phyloP scores from a whole-genome alignment of 768 basidiomycete genomes.

The Mycena polygramma region DNA sequence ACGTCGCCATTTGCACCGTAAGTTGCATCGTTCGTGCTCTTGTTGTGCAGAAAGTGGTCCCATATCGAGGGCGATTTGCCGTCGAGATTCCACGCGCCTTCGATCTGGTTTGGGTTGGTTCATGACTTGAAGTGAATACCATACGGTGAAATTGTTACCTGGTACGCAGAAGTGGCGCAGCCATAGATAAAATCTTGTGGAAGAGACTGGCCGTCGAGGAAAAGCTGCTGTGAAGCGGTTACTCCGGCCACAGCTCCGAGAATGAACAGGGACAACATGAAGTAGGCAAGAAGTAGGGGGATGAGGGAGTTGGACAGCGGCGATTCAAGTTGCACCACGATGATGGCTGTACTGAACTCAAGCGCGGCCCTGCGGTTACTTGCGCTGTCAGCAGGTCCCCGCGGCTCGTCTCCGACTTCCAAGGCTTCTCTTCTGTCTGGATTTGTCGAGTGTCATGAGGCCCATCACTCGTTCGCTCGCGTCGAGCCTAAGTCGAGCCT shows the following conservation, averaged over 20 bases:
- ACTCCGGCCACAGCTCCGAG: neutral
- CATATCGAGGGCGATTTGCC: conserved; percentile 60
- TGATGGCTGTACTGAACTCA: too few species aligned
- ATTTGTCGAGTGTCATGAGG: too few species aligned
- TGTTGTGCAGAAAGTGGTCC: conserved; percentile 60
- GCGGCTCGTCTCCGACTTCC: too few species aligned
- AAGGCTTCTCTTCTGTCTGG: too few species aligned
- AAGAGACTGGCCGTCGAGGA: conserved; percentile 30
- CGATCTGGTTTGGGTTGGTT: conserved; percentile 56
- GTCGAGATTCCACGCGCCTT: conserved; percentile 56
- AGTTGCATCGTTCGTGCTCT: conserved; percentile 53
- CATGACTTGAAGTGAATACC: too few species aligned
- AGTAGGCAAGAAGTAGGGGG: neutral
- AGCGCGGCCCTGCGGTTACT: too few species aligned
- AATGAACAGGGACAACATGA: conserved; percentile 26
- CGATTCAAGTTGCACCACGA: too few species aligned
- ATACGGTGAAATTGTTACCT: conserved; percentile 9
- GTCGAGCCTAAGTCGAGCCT: too few species aligned
- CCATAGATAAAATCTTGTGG: conserved; percentile 33
- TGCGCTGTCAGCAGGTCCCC: too few species aligned
- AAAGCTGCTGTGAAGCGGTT: conserved; percentile 27
- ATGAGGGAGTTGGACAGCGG: neutral
- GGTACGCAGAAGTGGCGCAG: conserved; percentile 35
- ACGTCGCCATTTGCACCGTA: conserved; percentile 60
- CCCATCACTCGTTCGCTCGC: too few species aligned